Evolutionary conservation across 352 stramenopile genomes (phyloP).

Genomic region (Globisporangium canariense): DNA sequence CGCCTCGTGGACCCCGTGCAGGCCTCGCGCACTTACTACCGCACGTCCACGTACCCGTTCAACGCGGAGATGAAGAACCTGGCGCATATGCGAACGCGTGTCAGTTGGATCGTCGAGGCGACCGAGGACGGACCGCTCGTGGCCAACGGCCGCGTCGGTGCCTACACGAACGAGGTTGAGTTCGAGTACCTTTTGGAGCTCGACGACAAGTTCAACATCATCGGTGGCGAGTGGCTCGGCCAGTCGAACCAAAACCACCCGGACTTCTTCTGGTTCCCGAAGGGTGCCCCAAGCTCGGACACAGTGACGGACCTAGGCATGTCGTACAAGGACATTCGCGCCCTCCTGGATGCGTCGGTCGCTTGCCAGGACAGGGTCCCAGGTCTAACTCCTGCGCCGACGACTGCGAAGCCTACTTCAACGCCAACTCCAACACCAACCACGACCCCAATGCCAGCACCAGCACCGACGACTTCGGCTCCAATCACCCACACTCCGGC

Average conservation of each 20-base stretch:
- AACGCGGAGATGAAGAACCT: slow-evolving; percentile 5
- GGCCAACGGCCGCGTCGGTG: slow-evolving; percentile 34
- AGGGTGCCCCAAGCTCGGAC: not conserved
- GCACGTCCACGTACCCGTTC: slow-evolving; percentile 1
- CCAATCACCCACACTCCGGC: not conserved
- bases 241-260: slow-evolving; percentile 51
- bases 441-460: not conserved
- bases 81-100: slow-evolving; percentile 28
- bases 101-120: slow-evolving; percentile 58
- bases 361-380: slow-evolving; percentile 1
- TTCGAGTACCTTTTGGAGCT: slow-evolving; percentile 73
- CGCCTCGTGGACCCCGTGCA: slow-evolving; percentile 12
- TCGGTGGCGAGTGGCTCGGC: slow-evolving; percentile 65
- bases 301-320: slow-evolving; percentile 10
- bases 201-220: slow-evolving; percentile 54
- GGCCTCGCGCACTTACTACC: not conserved
- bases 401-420: not conserved
- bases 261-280: slow-evolving; percentile 56
- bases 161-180: slow-evolving; percentile 47
- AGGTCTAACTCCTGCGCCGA: not conserved
- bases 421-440: not conserved
- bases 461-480: not conserved
- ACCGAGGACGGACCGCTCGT: slow-evolving; percentile 53
- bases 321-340: slow-evolving; percentile 9
- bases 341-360: slow-evolving; percentile 7